phyloP scores from a whole-genome alignment of 2,329 filamentous ascomycete genomes.

The Arthroderma sp. region DNA sequence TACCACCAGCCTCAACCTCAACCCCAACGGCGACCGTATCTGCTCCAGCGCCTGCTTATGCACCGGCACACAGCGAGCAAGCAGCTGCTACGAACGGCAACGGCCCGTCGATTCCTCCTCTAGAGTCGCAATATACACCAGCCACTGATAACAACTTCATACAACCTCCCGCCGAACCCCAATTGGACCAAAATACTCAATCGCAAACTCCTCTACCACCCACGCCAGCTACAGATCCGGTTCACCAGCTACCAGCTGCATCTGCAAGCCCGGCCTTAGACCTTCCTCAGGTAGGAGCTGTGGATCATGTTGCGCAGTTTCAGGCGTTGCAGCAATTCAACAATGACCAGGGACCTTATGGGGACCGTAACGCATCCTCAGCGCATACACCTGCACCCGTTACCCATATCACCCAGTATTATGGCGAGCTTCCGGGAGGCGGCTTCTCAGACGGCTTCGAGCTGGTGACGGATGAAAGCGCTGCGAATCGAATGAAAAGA shows the following conservation, averaged over 20 bases:
- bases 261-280: not conserved
- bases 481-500: constrained; percentile 51
- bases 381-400: not conserved
- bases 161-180: not conserved
- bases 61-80: not conserved
- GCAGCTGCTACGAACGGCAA: not conserved
- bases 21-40: not conserved
- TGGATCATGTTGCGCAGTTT: constrained; percentile 21
- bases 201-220: not conserved
- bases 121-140: not conserved
- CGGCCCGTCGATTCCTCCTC: not conserved
- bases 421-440: constrained; percentile 31
- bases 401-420: constrained; percentile 36
- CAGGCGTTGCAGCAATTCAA: constrained; percentile 10
- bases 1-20: not conserved
- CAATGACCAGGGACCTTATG: constrained; percentile 7
- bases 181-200: not conserved
- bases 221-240: not conserved
- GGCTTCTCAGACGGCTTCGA: constrained; percentile 39
- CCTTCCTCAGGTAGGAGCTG: constrained; percentile 22
- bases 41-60: not conserved
- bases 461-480: constrained; percentile 39
- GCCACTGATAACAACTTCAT: not conserved
- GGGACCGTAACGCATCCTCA: constrained; percentile 9
- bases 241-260: not conserved